Percentiles rank a stretch among this genome's conserved stretches.
These are phyloP conservation scores for Tremella mesenterica DNA, from an alignment of 768 basidiomycete genomes.

Conservation along the genomic window DNA sequence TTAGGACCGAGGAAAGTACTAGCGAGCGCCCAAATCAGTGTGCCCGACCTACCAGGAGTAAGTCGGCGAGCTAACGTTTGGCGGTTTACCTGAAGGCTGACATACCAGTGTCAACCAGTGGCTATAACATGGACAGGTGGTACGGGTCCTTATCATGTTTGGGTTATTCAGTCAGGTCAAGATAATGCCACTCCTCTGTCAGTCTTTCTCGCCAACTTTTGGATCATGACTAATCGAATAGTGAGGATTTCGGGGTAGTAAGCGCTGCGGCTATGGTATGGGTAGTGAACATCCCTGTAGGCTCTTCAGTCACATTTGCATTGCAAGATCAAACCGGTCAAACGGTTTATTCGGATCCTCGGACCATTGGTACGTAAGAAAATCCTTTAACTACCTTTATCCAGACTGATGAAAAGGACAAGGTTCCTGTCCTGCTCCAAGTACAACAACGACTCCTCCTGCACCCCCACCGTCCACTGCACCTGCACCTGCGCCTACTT, in stretches of 20 bases:
- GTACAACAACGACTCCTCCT: neutral
- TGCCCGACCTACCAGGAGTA: neutral
- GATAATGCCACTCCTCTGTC: neutral
- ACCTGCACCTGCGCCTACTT: neutral
- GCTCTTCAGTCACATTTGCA: slow-evolving; percentile 1
- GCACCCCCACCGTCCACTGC: neutral
- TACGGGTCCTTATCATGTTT: slow-evolving; percentile 1
- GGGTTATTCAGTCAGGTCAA: neutral
- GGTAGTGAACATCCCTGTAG: neutral
- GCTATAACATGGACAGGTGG: neutral
- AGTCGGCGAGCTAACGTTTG: too few species aligned
- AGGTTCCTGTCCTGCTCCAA: neutral
- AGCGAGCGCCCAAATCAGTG: neutral
- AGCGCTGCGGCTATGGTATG: neutral
- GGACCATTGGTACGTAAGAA: neutral
- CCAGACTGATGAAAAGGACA: neutral
- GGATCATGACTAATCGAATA: neutral
- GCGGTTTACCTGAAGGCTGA: neutral
- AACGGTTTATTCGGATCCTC: neutral
- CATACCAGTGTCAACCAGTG: neutral
- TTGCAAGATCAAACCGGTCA: neutral
- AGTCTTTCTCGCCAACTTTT: neutral
- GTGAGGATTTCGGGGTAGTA: slow-evolving; percentile 1
- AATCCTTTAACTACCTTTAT: neutral
- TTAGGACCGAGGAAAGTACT: too few species aligned